These are phyloP conservation scores for Kwoniella shivajii DNA, from an alignment of 1,284 basidiomycete species.

Conservation along the genomic window DNA sequence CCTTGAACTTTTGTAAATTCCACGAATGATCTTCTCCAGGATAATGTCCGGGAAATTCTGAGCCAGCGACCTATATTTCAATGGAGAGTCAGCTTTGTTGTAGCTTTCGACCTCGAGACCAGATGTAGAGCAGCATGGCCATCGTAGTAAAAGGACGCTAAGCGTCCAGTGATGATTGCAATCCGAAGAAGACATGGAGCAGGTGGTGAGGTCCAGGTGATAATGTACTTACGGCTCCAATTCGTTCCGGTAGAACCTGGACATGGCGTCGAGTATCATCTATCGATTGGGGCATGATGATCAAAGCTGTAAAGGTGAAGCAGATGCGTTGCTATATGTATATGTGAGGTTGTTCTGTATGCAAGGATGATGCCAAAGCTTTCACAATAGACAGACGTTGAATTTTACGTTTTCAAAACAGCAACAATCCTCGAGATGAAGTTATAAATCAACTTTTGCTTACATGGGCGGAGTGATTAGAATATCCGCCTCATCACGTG, in stretches of 20 bases:
- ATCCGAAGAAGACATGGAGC: background rate
- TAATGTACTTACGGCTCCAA: conserved; percentile 61
- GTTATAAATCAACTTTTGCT: conserved; percentile 10
- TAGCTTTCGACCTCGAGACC: background rate
- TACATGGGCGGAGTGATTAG: background rate
- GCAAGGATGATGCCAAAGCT: too few species aligned
- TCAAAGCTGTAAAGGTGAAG: background rate
- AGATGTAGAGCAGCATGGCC: background rate
- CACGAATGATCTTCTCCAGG: conserved; percentile 81
- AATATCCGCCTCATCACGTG: background rate
- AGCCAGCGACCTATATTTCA: conserved; percentile 69
- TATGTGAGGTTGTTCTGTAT: background rate
- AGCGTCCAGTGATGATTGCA: background rate
- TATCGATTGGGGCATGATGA: conserved; percentile 12
- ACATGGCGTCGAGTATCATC: conserved; percentile 59
- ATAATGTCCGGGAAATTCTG: conserved; percentile 84
- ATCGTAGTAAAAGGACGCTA: background rate
- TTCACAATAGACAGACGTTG: too few species aligned
- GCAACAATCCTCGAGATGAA: background rate
- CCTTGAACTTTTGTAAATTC: conserved; percentile 72
- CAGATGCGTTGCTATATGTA: background rate
- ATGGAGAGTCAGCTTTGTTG: background rate
- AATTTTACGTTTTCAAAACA: background rate
- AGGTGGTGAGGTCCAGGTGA: background rate
- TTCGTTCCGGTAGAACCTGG: conserved; percentile 68